Conservation (phyloP, 1,284 basidiomycete species). For the Ceratobasidium sp. region DNA sequence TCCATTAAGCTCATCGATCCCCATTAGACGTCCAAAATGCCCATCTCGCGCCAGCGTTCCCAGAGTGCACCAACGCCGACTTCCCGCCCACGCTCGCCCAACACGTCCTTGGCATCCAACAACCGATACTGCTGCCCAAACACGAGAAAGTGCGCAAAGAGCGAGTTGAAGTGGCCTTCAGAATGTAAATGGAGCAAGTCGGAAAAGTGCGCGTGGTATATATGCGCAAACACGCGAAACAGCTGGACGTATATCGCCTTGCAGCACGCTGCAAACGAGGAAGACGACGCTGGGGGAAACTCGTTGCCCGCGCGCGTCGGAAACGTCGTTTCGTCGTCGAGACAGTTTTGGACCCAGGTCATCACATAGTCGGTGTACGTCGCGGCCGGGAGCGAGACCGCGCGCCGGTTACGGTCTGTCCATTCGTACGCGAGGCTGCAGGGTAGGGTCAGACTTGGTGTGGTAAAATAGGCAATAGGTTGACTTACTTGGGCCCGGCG, state of each 20-base stretch:
- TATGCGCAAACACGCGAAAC: constrained; percentile 70
- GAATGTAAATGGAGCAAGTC: constrained; percentile 67
- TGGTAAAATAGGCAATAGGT: not conserved
- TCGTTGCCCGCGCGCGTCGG: constrained; percentile 66
- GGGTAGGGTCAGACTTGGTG: not conserved
- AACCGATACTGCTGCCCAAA: constrained; percentile 70
- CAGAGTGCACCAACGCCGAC: constrained; percentile 61
- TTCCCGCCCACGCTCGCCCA: constrained; percentile 33
- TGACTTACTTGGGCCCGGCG: constrained; percentile 64
- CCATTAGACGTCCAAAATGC: constrained; percentile 57
- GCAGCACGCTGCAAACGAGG: constrained; percentile 45
- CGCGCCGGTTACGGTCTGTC: constrained; percentile 68
- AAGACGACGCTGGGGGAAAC: constrained; percentile 39
- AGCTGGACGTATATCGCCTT: constrained; percentile 58
- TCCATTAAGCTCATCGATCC: not conserved
- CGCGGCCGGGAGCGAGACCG: constrained; percentile 68
- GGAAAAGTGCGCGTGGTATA: constrained; percentile 70
- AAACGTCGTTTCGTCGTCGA: constrained; percentile 70
- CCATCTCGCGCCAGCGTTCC: constrained; percentile 65
- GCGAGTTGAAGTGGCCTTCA: constrained; percentile 69
- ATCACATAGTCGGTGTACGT: constrained; percentile 75
- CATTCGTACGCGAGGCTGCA: constrained; percentile 69
- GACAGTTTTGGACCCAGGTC: constrained; percentile 69
- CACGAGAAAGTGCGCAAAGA: constrained; percentile 71
- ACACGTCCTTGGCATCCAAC: constrained; percentile 63